phyloP scores from a whole-genome alignment of 345 rosid genomes.

The Brassica incana region DNA sequence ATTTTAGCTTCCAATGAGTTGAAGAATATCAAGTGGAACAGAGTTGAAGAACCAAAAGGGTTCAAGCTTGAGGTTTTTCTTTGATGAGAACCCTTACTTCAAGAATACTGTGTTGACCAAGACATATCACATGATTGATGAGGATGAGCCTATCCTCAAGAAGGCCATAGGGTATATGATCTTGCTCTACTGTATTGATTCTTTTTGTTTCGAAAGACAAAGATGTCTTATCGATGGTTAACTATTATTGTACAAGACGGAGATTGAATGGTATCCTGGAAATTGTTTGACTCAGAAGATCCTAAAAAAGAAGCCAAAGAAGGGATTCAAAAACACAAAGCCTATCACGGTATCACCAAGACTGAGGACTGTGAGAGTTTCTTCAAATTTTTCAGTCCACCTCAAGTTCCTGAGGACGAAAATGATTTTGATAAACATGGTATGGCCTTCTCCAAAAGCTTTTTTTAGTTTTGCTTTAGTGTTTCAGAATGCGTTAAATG shows the following conservation, averaged over 20 bases:
- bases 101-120: conserved; percentile 80
- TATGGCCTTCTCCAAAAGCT: conserved; percentile 31
- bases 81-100: conserved; percentile 82
- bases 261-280: conserved; percentile 94
- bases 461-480: neutral
- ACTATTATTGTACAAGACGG: neutral
- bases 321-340: conserved; percentile 86
- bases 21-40: conserved; percentile 86
- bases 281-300: conserved; percentile 85
- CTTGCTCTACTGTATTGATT: neutral
- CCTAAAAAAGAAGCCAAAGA: conserved; percentile 94
- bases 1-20: conserved; percentile 16
- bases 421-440: conserved; percentile 85
- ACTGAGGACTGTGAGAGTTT: conserved; percentile 92
- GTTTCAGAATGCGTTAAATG: neutral
- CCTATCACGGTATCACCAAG: conserved; percentile 59
- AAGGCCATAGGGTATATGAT: conserved; percentile 82
- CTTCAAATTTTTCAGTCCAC: conserved; percentile 91
- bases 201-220: neutral
- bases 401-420: conserved; percentile 90
- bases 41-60: conserved; percentile 86
- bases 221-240: neutral
- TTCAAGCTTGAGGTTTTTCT: conserved; percentile 78
- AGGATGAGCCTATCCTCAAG: conserved; percentile 92
- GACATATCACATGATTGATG: conserved; percentile 97